Percentiles rank a stretch among this genome's conserved stretches.
Conservation (phyloP, 208 protist genomes). For the Leishmania martiniquensis region DNA sequence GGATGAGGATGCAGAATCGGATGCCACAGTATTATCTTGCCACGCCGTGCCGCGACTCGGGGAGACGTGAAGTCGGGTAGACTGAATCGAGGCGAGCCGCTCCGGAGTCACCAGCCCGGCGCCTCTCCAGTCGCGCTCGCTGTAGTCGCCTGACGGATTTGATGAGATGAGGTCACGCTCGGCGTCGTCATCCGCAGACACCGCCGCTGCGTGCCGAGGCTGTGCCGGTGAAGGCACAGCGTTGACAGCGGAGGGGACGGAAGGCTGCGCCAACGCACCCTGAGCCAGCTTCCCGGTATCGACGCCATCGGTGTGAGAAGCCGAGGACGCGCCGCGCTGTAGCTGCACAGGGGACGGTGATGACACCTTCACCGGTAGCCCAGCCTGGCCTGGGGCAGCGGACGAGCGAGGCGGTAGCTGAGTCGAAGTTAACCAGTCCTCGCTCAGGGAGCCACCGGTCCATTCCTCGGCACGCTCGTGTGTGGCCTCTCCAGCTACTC, state of each 20-base stretch:
- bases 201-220: not conserved
- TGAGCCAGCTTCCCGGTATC: not conserved
- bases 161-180: slow-evolving; percentile 28
- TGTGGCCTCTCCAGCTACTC: not conserved
- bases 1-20: slow-evolving; percentile 12
- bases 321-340: not conserved
- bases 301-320: not conserved
- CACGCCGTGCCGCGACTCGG: slow-evolving; percentile 29
- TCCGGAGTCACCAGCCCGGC: slow-evolving; percentile 6
- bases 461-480: not conserved
- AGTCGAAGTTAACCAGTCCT: slow-evolving; percentile 16
- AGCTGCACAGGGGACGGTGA: slow-evolving; percentile 16
- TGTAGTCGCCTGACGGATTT: slow-evolving; percentile 1
- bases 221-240: not conserved
- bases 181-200: slow-evolving; percentile 5
- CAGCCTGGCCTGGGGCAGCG: not conserved
- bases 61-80: slow-evolving; percentile 40
- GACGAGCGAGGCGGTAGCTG: slow-evolving; percentile 7
- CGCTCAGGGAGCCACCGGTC: slow-evolving; percentile 1
- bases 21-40: slow-evolving; percentile 1
- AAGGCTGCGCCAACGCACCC: not conserved
- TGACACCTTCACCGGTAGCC: not conserved
- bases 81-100: slow-evolving; percentile 23
- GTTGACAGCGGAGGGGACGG: not conserved
- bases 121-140: not conserved